Conservation (phyloP, 2,329 filamentous ascomycete genomes). For the Aureobasidium sp. region DNA sequence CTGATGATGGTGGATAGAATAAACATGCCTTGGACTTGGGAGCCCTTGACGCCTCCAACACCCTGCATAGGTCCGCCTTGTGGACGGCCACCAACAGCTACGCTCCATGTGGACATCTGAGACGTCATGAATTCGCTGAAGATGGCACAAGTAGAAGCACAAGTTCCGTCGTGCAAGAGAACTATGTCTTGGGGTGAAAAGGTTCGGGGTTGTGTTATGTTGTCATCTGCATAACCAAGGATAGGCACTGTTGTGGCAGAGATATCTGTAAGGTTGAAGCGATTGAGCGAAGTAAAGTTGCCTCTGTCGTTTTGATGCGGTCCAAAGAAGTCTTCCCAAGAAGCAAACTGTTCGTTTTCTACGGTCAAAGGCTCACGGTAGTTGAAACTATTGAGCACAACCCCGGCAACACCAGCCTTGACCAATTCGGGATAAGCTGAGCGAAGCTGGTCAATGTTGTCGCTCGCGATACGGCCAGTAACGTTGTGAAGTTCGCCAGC, state of each 20-base stretch:
- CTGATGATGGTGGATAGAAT: background rate
- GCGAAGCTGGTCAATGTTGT: background rate
- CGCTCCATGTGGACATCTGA: constrained; percentile 31
- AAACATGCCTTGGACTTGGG: constrained; percentile 20
- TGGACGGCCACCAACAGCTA: constrained; percentile 34
- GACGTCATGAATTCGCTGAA: constrained; percentile 36
- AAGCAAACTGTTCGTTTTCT: constrained; percentile 25
- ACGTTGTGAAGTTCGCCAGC: constrained; percentile 35
- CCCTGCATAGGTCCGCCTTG: constrained; percentile 35
- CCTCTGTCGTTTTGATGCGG: constrained; percentile 22
- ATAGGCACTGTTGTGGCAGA: background rate
- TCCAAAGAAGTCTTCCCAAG: constrained; percentile 33
- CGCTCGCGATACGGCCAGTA: constrained; percentile 26
- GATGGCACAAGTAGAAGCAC: constrained; percentile 37
- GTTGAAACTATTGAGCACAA: constrained; percentile 25
- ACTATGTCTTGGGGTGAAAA: constrained; percentile 35
- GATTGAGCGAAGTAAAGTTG: constrained; percentile 29
- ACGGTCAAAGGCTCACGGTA: constrained; percentile 25
- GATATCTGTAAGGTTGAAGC: constrained; percentile 27
- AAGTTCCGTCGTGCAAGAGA: constrained; percentile 36
- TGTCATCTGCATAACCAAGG: constrained; percentile 24
- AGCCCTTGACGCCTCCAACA: constrained; percentile 36
- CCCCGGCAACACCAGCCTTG: background rate
- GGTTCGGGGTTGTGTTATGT: constrained; percentile 26
- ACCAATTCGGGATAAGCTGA: background rate